Evolutionary conservation across 2,329 filamentous ascomycete genomes (phyloP).

Genomic region (Mycosphaerella arachidis): DNA sequence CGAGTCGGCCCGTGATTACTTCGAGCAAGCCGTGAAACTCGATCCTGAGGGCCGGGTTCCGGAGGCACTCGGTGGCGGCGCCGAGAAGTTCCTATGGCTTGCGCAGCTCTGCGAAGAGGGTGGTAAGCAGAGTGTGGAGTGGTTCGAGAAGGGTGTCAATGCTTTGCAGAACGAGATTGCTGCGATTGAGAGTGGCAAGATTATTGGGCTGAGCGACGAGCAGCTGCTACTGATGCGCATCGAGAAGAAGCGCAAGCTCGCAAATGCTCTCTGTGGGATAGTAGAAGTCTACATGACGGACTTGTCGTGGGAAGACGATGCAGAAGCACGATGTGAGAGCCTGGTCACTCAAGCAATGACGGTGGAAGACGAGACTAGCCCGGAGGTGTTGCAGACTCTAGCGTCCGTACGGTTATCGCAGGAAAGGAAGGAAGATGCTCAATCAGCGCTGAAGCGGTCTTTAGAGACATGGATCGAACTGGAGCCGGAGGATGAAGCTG

Average conservation of each 20-base stretch:
- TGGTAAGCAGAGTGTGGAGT: slow-evolving; percentile 55
- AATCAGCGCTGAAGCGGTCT: slow-evolving; percentile 71
- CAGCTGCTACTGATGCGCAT: slow-evolving; percentile 44
- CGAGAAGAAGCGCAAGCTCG: slow-evolving; percentile 76
- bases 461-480: slow-evolving; percentile 79
- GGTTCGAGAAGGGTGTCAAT: slow-evolving; percentile 64
- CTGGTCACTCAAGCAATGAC: slow-evolving; percentile 87
- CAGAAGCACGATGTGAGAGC: slow-evolving; percentile 79
- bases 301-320: slow-evolving; percentile 69
- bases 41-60: slow-evolving; percentile 70
- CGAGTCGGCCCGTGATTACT: slow-evolving; percentile 67
- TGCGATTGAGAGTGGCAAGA: slow-evolving; percentile 49
- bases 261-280: slow-evolving; percentile 88
- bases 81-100: slow-evolving; percentile 92
- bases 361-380: slow-evolving; percentile 66
- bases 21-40: slow-evolving; percentile 66
- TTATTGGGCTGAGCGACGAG: slow-evolving; percentile 30
- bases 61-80: slow-evolving; percentile 70
- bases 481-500: slow-evolving; percentile 62
- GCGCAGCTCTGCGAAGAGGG: slow-evolving; percentile 75
- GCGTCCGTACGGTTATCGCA: slow-evolving; percentile 94
- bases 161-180: slow-evolving; percentile 70
- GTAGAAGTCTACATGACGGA: slow-evolving; percentile 99
- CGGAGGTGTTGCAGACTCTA: slow-evolving; percentile 92
- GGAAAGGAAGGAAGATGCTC: slow-evolving; percentile 70